Base-by-base conservation (phyloP, 2,329 filamentous ascomycete genomes). In the Diaporthe sp. region DNA sequence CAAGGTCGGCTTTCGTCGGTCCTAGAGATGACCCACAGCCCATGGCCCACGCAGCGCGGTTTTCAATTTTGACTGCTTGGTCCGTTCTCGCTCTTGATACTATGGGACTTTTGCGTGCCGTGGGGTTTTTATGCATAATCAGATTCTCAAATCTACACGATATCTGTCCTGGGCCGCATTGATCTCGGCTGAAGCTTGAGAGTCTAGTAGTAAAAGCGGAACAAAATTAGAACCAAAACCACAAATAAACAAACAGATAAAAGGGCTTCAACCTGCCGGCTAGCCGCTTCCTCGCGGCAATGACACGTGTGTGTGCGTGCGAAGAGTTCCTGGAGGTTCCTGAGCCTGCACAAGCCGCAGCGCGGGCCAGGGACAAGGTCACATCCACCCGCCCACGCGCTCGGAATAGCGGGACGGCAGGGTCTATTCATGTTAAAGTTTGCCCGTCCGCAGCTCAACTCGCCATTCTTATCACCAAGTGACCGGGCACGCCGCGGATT, bases 381-480 rank as follows among this genome's bases (percentile, higher is more conserved):
- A 37, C 46, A n/a, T 4, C 44, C 44, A 34, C 31, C 62, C 31
- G n/a, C 6, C 31, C 31, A 68, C 10, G 44, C 22, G 31, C 62
- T 39, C 62, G 44, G 46, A 68, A 68, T 68, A 68, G 44, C 62
- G 28, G 62, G 44, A 68, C 44, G 17, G 22, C 44, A 37, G 44
- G 62, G 44, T 68, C 44, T 53, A 68, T 53, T 51, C 62, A 51
- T 68, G 62, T 25, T 49, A 53, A 68, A 49, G 28, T 49, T 68
- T 53, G 13, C 10, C 62, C 62, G 46, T n/a, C 62, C 44, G 62
- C 62, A 51, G 62, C 28, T 34, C 62, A 65, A 22, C 39, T 37
- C 46, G 44, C 46, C 62, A 37, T 68, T 5, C 19, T 17, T 37
- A 37, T 15, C 44, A 51, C 17, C 44, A 49, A 39, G 37, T 12